Evolutionary conservation across 2,329 filamentous ascomycete genomes (phyloP), one percentile per base, ranked within the genome.

Genomic region (Hortaea werneckii): DNA sequence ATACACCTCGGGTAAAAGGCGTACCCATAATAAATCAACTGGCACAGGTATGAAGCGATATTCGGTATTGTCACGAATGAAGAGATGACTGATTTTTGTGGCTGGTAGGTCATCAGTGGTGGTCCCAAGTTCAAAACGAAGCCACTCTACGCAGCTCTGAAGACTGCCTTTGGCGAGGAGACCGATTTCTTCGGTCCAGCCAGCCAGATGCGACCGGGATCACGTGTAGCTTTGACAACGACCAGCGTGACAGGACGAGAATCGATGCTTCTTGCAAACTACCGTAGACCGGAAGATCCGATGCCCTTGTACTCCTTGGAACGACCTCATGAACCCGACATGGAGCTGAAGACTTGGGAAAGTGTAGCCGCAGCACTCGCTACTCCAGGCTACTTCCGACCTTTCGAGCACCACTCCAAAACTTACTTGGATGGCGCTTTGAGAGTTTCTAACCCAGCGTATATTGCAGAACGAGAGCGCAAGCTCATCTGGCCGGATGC

Each of bases 391-490:
- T 73, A 69, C 49, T 77, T 77, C 59, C 72, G 73, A 49, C 68
- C 71, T 5, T 76, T 75, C 59, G 60, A 66, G n/a, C 54, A 53
- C 39, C 71, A 77, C 44, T 62, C 65, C 5, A 64, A 65, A 4
- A 70, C 71, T 0, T 78, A 75, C 49, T 59, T 72, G 0, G 74
- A 77, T 46, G 73, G 73, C 2, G 72, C 67, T 2, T 58, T 75
- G 0, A 67, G 68, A 8, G 68, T 71, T 57, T 71, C 73, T 48
- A 77, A 77, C 38, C 75, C 74, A 2, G 67, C 74, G 20, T 58
- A 62, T 5, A 65, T 77, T 49, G 74, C 75, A 3, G 69, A 76
- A 42, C 59, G 66, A 40, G 74, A 76, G 39, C 50, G 60, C 26
- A 56, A 52, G 12, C 53, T 64, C 3, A 58, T 65, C 12, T 64